phyloP scores from a whole-genome alignment of 2,329 filamentous ascomycete genomes.

The Aspergillus versicolor region DNA sequence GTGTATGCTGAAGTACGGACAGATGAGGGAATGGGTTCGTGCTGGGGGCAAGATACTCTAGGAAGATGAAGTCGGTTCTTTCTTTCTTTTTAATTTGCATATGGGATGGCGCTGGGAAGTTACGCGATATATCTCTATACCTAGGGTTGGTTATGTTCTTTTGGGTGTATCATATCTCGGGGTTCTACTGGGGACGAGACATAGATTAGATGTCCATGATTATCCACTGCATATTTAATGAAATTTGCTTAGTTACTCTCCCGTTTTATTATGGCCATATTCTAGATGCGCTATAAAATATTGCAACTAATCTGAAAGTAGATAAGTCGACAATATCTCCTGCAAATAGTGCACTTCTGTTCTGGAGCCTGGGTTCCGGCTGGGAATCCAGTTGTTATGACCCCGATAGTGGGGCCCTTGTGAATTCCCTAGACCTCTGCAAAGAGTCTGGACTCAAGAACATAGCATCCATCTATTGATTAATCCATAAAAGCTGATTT shows the following conservation, averaged over 20 bases:
- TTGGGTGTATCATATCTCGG: constrained; percentile 2
- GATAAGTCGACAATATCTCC: not conserved
- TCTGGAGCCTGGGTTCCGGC: not conserved
- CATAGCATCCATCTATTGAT: too few relatives aligned
- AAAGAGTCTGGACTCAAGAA: not conserved
- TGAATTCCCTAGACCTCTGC: not conserved
- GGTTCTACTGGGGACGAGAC: not conserved
- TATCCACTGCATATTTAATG: not conserved
- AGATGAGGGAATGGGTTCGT: constrained; percentile 39
- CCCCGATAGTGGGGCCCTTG: not conserved
- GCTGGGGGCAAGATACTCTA: constrained; percentile 30
- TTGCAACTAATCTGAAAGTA: not conserved
- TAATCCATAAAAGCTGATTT: not conserved
- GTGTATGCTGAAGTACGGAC: constrained; percentile 42
- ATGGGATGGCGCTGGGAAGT: not conserved
- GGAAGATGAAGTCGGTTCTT: not conserved
- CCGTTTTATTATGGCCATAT: not conserved
- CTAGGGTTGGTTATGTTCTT: not conserved
- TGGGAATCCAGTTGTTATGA: not conserved
- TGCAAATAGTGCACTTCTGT: not conserved
- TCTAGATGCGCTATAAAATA: too few relatives aligned
- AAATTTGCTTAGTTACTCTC: not conserved
- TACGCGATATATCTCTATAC: not conserved
- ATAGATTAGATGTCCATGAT: not conserved
- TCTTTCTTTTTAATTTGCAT: not conserved